A percentile compares a stretch with the other conserved stretches of the same genome.
These are phyloP conservation scores for Nicotiana tomentosiformis DNA, from an alignment of 257 asterid genomes.

Conservation along the genomic window DNA sequence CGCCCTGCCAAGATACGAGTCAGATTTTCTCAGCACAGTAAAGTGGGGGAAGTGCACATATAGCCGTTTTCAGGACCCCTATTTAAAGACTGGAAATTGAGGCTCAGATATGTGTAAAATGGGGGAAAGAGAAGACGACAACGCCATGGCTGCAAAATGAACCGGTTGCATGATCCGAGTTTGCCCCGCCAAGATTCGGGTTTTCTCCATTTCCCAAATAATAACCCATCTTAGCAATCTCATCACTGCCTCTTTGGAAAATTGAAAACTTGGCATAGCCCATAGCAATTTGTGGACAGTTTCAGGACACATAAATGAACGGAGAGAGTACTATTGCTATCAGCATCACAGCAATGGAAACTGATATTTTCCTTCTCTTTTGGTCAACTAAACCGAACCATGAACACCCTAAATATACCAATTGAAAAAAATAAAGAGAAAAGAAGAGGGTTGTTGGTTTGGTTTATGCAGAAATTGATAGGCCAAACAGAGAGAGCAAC, in stretches of 20 bases:
- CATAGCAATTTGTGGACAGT: not conserved
- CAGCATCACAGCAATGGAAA: not conserved
- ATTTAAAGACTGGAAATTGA: not conserved
- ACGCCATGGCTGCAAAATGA: not conserved
- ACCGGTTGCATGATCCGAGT: not conserved
- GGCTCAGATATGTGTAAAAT: not conserved
- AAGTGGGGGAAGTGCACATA: not conserved
- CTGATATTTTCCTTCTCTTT: not conserved
- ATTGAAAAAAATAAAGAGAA: not conserved
- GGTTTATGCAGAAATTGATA: not conserved
- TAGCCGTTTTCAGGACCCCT: not conserved
- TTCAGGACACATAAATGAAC: not conserved
- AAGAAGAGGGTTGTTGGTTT: not conserved
- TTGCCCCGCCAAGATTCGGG: not conserved
- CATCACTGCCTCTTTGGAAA: not conserved
- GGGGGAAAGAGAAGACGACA: not conserved
- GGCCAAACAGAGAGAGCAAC: not conserved
- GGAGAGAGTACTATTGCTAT: not conserved
- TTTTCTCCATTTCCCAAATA: not conserved
- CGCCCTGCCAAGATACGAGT: slow-evolving; percentile 22
- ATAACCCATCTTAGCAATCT: not conserved
- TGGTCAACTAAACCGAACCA: not conserved
- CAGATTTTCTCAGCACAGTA: not conserved
- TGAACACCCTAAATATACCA: not conserved
- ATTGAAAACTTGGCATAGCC: not conserved